phyloP scores from a whole-genome alignment of 192 early-diverging fungal genomes.

The Dimargaris cristalligena region DNA sequence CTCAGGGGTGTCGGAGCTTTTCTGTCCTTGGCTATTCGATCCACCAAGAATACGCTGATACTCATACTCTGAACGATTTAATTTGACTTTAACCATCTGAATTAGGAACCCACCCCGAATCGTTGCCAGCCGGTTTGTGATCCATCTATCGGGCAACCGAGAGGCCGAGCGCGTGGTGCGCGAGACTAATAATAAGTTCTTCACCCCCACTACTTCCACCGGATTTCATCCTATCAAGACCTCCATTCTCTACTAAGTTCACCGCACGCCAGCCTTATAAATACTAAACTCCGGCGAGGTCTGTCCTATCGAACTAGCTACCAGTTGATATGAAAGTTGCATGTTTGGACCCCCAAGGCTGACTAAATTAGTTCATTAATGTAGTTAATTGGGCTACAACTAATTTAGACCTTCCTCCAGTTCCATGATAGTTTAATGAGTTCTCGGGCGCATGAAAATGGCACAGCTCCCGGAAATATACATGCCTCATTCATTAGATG shows the following conservation, averaged over 20 bases:
- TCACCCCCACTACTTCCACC: not conserved
- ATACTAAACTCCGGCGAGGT: not conserved
- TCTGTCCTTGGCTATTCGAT: not conserved
- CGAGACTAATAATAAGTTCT: not conserved
- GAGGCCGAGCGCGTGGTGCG: constrained; percentile 7
- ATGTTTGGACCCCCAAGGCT: not conserved
- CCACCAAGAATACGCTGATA: not conserved
- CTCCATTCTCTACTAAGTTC: not conserved
- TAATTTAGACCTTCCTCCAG: not conserved
- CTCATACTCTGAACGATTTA: no score
- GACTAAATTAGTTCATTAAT: not conserved
- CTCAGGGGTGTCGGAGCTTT: no score
- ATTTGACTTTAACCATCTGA: not conserved
- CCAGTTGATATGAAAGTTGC: not conserved
- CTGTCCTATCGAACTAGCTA: not conserved
- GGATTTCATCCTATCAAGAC: not conserved
- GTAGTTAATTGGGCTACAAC: not conserved
- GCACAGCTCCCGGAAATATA: no score
- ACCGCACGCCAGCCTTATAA: not conserved
- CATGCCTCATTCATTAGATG: no score
- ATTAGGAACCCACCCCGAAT: not conserved
- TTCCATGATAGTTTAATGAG: not conserved
- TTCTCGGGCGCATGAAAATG: no score
- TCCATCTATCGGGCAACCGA: not conserved
- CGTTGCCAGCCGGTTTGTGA: not conserved